Percentiles rank a stretch among this genome's conserved stretches.
Evolutionary conservation across 2,329 filamentous ascomycete species (phyloP).

Genomic region (Drechslerella stenobrocha): DNA sequence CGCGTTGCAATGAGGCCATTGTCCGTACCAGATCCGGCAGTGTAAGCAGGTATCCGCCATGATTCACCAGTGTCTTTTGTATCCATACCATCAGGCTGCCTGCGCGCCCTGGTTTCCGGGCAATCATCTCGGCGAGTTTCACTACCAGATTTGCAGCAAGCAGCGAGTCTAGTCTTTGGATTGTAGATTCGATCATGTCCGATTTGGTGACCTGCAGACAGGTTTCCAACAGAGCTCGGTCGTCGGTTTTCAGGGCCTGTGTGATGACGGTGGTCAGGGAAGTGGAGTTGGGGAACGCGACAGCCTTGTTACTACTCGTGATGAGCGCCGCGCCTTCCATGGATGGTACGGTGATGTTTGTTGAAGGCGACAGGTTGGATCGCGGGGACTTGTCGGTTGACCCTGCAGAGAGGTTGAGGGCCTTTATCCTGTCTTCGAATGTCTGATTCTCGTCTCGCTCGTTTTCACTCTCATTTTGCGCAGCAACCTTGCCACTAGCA

Average conservation of each 20-base stretch:
- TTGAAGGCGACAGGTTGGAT: conserved; percentile 49
- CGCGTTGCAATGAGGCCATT: conserved; percentile 77
- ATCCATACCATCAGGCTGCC: conserved; percentile 93
- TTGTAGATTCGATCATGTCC: conserved; percentile 78
- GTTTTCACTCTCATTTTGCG: conserved; percentile 34
- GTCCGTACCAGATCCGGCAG: conserved; percentile 80
- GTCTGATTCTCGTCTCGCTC: conserved; percentile 36
- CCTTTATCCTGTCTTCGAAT: conserved; percentile 43
- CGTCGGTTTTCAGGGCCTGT: conserved; percentile 89
- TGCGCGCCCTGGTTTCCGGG: conserved; percentile 83
- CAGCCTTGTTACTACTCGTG: conserved; percentile 56
- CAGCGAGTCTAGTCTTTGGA: conserved; percentile 83
- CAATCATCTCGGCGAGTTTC: conserved; percentile 82
- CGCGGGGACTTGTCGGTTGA: conserved; percentile 41
- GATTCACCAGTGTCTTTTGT: conserved; percentile 88
- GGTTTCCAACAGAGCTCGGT: conserved; percentile 83
- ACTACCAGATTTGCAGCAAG: conserved; percentile 77
- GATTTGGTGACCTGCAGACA: conserved; percentile 81
- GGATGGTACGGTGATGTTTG: conserved; percentile 57
- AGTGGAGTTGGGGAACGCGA: conserved; percentile 70
- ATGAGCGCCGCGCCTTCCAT: conserved; percentile 58
- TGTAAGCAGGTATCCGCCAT: conserved; percentile 85
- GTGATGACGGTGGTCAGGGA: conserved; percentile 91
- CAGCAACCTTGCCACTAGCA: conserved; percentile 47
- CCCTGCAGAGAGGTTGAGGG: conserved; percentile 35